These are phyloP conservation scores for Solanum corneliomulleri DNA, from an alignment of 257 asterid species.

Conservation along the genomic window DNA sequence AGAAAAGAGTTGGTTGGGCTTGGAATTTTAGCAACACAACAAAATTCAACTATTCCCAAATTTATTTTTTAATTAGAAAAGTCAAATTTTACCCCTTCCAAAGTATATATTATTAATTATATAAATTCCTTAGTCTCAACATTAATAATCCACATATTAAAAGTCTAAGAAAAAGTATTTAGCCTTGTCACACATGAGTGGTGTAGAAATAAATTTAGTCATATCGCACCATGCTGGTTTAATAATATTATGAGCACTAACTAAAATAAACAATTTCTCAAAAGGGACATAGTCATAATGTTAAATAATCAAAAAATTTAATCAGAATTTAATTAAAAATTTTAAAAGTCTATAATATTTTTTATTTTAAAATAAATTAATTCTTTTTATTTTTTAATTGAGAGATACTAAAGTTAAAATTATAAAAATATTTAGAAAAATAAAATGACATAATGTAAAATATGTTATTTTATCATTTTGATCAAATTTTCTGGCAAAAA, in stretches of 20 bases:
- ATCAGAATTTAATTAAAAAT: too few species aligned
- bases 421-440: too few species aligned
- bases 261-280: neutral
- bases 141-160: neutral
- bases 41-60: neutral
- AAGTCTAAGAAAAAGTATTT: neutral
- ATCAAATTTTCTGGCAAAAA: neutral
- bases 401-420: too few species aligned
- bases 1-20: neutral
- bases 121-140: neutral
- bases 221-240: neutral
- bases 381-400: too few species aligned
- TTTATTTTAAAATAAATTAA: too few species aligned
- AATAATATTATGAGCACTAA: neutral
- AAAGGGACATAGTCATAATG: neutral
- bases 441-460: too few species aligned
- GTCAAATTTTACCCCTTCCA: neutral
- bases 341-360: too few species aligned
- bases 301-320: too few species aligned
- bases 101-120: neutral
- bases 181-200: neutral
- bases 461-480: too few species aligned
- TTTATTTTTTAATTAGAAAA: neutral
- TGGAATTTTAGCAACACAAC: neutral
- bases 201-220: neutral